Conservation (phyloP, 305 asterid genomes). For the Fraxinus latifolia region DNA sequence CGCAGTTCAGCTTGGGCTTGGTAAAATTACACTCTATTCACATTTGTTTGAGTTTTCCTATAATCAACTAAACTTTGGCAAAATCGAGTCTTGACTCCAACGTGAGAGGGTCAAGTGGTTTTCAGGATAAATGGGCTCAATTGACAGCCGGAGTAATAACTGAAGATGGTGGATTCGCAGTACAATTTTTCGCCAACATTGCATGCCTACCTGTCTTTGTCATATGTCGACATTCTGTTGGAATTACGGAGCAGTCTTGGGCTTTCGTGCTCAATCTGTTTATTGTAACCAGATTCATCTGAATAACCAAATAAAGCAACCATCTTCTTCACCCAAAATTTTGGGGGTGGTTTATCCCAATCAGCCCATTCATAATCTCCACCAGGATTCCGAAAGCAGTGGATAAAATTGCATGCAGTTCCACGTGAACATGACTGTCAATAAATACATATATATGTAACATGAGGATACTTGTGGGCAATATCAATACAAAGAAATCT, state of each 20-base stretch:
- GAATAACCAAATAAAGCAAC: constrained; percentile 73
- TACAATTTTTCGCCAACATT: constrained; percentile 7
- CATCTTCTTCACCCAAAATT: constrained; percentile 75
- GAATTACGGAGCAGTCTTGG: constrained; percentile 35
- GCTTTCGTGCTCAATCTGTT: constrained; percentile 40
- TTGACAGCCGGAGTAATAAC: not conserved
- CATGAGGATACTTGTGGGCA: constrained; percentile 18
- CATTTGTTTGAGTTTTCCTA: not conserved
- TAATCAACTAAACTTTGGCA: not conserved
- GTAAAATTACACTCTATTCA: not conserved
- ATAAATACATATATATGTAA: constrained; percentile 18
- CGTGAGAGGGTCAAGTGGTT: not conserved
- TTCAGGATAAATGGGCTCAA: not conserved
- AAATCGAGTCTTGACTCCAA: not conserved
- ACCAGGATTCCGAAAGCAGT: constrained; percentile 87
- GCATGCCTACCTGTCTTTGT: constrained; percentile 44
- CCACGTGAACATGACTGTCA: constrained; percentile 87
- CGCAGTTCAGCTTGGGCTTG: not conserved
- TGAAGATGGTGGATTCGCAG: not conserved
- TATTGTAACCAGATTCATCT: constrained; percentile 42
- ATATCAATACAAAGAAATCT: constrained; percentile 13
- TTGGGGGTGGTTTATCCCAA: constrained; percentile 95
- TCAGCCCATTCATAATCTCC: constrained; percentile 99
- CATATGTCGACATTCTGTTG: constrained; percentile 29
- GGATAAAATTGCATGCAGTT: constrained; percentile 87